phyloP scores from a whole-genome alignment of 2,329 filamentous ascomycete species.

The Diatrype stigma region DNA sequence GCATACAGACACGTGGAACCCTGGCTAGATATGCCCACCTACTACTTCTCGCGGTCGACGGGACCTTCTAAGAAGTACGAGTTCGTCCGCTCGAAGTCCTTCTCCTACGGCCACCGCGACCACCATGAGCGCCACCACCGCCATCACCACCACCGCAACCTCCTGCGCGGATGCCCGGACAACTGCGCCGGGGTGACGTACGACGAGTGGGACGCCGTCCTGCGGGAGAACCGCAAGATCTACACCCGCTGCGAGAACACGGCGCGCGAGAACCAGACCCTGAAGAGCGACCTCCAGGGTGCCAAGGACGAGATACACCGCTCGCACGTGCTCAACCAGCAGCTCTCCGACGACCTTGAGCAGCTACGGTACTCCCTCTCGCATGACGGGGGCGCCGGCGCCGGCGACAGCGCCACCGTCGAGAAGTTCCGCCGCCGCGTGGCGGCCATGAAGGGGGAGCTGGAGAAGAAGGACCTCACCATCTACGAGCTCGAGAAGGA shows the following conservation, averaged over 20 bases:
- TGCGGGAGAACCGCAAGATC: constrained; percentile 14
- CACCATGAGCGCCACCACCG: constrained; percentile 11
- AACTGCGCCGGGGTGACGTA: constrained; percentile 21
- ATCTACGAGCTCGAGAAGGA: constrained; percentile 12
- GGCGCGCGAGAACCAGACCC: constrained; percentile 15
- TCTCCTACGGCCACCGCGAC: constrained; percentile 15
- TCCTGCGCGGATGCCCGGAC: constrained; percentile 16
- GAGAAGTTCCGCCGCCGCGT: constrained; percentile 15
- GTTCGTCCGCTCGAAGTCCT: constrained; percentile 20
- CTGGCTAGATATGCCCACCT: constrained; percentile 1
- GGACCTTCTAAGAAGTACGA: constrained; percentile 8
- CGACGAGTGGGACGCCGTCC: constrained; percentile 19
- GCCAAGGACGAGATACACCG: constrained; percentile 11
- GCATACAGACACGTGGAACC: neutral
- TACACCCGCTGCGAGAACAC: constrained; percentile 10
- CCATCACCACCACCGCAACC: constrained; percentile 10
- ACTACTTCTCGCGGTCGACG: constrained; percentile 8
- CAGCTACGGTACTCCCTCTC: constrained; percentile 8
- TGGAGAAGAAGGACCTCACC: constrained; percentile 9
- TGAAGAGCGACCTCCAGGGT: constrained; percentile 16
- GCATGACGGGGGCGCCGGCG: constrained; percentile 8
- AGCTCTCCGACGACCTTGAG: constrained; percentile 11
- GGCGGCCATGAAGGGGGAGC: constrained; percentile 14
- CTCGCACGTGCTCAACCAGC: constrained; percentile 9
- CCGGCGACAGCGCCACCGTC: constrained; percentile 7